Evolutionary conservation across 2,329 filamentous ascomycete genomes (phyloP).

Genomic region (Calonectria henricotiae): DNA sequence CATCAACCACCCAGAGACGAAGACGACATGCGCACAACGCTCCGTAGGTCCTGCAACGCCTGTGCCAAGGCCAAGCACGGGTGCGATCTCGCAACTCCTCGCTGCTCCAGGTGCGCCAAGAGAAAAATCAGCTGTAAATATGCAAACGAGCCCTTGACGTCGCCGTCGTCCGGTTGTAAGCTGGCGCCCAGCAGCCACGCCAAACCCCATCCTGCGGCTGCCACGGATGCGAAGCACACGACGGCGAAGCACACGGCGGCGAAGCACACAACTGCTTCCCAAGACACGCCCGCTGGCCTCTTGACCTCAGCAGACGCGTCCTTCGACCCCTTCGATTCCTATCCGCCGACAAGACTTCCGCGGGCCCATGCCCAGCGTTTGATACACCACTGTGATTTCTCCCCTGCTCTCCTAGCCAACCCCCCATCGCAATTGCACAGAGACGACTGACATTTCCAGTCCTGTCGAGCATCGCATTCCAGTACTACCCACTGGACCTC

Average conservation of each 20-base stretch:
- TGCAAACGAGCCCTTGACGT: slow-evolving; percentile 68
- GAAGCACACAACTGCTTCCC: not conserved
- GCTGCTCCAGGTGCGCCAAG: slow-evolving; percentile 71
- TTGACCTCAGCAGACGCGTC: slow-evolving; percentile 54
- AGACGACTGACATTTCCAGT: slow-evolving; percentile 60
- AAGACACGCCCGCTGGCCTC: slow-evolving; percentile 33
- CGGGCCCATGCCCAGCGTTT: slow-evolving; percentile 68
- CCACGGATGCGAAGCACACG: slow-evolving; percentile 2
- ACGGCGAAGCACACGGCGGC: not conserved
- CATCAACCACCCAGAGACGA: not conserved
- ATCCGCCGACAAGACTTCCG: slow-evolving; percentile 69
- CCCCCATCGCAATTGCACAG: not conserved
- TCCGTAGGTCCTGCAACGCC: slow-evolving; percentile 71
- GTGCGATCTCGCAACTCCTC: slow-evolving; percentile 70
- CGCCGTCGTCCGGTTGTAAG: slow-evolving; percentile 36
- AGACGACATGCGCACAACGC: slow-evolving; percentile 67
- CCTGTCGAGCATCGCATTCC: slow-evolving; percentile 71
- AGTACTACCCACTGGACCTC: slow-evolving; percentile 73
- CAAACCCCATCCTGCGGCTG: not conserved
- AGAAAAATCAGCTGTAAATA: slow-evolving; percentile 66
- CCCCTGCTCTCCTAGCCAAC: not conserved
- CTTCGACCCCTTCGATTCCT: slow-evolving; percentile 72
- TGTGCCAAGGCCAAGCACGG: slow-evolving; percentile 72
- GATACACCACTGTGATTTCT: slow-evolving; percentile 70
- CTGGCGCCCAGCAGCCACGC: not conserved